phyloP scores from a whole-genome alignment of 768 basidiomycete genomes.

The Rhodocollybia butyracea region DNA sequence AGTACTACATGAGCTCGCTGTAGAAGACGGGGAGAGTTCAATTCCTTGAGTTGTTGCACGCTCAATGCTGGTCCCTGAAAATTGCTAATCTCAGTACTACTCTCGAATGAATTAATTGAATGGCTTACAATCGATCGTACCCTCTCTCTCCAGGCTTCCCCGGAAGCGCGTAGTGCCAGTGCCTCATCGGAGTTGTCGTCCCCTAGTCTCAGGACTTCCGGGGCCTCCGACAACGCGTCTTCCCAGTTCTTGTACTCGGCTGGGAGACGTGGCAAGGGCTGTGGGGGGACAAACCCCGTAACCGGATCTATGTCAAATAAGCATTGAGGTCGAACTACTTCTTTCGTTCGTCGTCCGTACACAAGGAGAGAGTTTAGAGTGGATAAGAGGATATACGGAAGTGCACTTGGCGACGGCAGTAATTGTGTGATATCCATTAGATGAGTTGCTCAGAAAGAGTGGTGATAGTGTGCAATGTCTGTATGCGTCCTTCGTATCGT shows the following conservation, averaged over 20 bases:
- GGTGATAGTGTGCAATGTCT: neutral
- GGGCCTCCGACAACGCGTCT: conserved; percentile 52
- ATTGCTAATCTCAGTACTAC: conserved; percentile 9
- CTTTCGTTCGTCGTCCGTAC: conserved; percentile 26
- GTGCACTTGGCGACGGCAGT: conserved; percentile 51
- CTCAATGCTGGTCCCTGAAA: conserved; percentile 71
- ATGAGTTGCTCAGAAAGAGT: neutral
- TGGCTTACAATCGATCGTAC: conserved; percentile 52
- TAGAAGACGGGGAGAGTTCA: conserved; percentile 57
- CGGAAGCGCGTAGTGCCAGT: conserved; percentile 43
- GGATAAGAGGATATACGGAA: conserved; percentile 45
- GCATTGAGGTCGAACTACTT: conserved; percentile 31
- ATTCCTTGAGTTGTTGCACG: conserved; percentile 44
- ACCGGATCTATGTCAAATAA: conserved; percentile 57
- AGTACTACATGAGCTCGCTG: conserved; percentile 89
- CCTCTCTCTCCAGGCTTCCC: conserved; percentile 64
- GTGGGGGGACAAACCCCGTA: conserved; percentile 83
- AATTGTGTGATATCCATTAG: conserved; percentile 23
- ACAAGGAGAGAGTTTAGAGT: conserved; percentile 42
- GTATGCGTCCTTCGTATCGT: too few relatives aligned
- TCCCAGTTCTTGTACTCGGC: conserved; percentile 69
- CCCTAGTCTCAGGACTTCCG: conserved; percentile 50
- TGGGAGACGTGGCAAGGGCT: conserved; percentile 55
- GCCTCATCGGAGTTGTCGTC: conserved; percentile 51
- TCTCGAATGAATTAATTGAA: conserved; percentile 3